Percentiles rank a stretch among this genome's conserved stretches.
These are phyloP conservation scores for Rosa chinensis DNA, from an alignment of 306 rosid genomes.

Conservation along the genomic window DNA sequence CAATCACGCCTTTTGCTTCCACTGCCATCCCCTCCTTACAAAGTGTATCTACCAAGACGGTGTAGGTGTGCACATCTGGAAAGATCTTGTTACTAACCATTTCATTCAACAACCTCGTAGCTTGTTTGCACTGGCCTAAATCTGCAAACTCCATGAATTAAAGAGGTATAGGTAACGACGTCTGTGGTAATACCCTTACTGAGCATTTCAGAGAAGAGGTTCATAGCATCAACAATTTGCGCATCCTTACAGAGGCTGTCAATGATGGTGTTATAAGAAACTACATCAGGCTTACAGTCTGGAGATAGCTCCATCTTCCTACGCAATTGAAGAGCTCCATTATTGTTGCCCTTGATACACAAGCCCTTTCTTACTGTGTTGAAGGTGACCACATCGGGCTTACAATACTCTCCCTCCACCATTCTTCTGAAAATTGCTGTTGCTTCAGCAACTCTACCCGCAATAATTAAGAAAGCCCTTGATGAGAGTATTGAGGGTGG, in stretches of 20 bases:
- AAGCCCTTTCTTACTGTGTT: slow-evolving; percentile 16
- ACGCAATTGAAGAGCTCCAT: too few relatives aligned
- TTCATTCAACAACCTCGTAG: neutral
- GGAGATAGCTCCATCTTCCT: slow-evolving; percentile 19
- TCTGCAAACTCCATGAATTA: neutral
- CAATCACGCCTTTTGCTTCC: neutral
- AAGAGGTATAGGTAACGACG: neutral
- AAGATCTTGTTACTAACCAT: neutral
- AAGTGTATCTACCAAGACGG: neutral
- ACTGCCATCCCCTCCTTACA: neutral
- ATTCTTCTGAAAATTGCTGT: neutral
- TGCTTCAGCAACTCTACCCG: too few relatives aligned
- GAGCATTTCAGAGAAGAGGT: slow-evolving; percentile 30
- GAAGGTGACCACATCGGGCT: slow-evolving; percentile 18
- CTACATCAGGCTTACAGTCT: slow-evolving; percentile 8
- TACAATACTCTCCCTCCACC: slow-evolving; percentile 11
- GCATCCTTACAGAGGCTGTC: slow-evolving; percentile 37
- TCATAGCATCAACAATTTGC: slow-evolving; percentile 25
- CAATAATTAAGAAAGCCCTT: slow-evolving; percentile 24
- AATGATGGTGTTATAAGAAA: slow-evolving; percentile 28
- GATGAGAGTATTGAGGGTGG: slow-evolving; percentile 17
- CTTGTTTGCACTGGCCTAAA: neutral
- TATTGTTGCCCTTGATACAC: too few relatives aligned
- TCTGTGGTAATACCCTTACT: neutral
- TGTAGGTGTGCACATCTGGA: neutral